A percentile compares a stretch with the other conserved stretches of the same genome.
phyloP scores from a whole-genome alignment of 2,329 filamentous ascomycete genomes.

The Colletotrichum sp. region DNA sequence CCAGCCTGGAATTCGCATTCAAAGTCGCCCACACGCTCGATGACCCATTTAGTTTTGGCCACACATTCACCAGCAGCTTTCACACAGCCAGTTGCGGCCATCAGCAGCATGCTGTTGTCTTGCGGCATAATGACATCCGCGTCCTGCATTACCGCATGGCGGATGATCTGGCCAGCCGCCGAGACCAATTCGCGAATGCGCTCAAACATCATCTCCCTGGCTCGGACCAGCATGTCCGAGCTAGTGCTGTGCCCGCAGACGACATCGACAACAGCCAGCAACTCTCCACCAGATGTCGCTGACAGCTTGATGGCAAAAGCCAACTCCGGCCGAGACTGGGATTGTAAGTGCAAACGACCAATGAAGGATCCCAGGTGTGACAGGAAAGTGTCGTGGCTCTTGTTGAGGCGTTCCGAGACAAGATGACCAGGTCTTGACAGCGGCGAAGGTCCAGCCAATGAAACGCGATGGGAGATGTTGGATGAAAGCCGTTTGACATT shows the following conservation, averaged over 20 bases:
- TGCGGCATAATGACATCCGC: constrained; percentile 83
- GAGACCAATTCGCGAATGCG: constrained; percentile 81
- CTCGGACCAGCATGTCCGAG: constrained; percentile 68
- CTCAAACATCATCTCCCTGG: constrained; percentile 78
- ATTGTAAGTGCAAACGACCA: constrained; percentile 86
- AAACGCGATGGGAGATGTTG: constrained; percentile 74
- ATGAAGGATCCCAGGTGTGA: constrained; percentile 94
- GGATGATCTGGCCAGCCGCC: constrained; percentile 81
- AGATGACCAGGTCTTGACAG: constrained; percentile 71
- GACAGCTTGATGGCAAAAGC: constrained; percentile 83
- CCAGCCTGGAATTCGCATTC: constrained; percentile 76
- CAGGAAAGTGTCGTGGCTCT: constrained; percentile 85
- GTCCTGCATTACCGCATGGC: constrained; percentile 68
- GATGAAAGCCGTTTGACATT: constrained; percentile 55
- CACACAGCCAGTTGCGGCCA: constrained; percentile 85
- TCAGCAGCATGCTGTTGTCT: constrained; percentile 76
- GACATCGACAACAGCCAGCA: constrained; percentile 81
- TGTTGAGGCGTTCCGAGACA: constrained; percentile 81
- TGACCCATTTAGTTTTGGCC: constrained; percentile 80
- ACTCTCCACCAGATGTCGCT: constrained; percentile 78
- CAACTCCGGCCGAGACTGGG: constrained; percentile 86
- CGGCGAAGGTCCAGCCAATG: constrained; percentile 71
- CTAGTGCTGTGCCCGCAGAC: constrained; percentile 80
- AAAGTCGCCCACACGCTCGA: constrained; percentile 90
- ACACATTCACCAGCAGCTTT: constrained; percentile 91